A percentile compares a stretch with the other conserved stretches of the same genome.
phyloP scores from a whole-genome alignment of 2,329 filamentous ascomycete species.

The Monosporascus cannonballus region DNA sequence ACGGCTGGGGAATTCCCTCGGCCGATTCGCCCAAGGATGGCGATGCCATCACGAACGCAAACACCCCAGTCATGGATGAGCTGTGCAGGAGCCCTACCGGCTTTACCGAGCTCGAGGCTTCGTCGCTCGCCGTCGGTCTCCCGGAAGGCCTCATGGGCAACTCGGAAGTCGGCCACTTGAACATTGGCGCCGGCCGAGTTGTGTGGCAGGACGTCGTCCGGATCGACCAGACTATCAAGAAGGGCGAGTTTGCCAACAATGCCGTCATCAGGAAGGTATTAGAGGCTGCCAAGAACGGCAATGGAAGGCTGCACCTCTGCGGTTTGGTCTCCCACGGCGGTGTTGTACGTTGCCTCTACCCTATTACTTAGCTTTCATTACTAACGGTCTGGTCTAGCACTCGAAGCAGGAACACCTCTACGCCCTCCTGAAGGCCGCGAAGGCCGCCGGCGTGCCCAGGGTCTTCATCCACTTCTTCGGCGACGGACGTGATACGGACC shows the following conservation, averaged over 20 bases:
- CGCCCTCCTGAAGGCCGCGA: slow-evolving; percentile 80
- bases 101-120: slow-evolving; percentile 90
- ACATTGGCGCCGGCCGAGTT: slow-evolving; percentile 94
- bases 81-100: slow-evolving; percentile 79
- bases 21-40: slow-evolving; percentile 77
- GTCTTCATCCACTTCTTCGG: slow-evolving; percentile 99
- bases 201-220: slow-evolving; percentile 98
- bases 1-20: slow-evolving; percentile 91
- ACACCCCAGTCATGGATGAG: slow-evolving; percentile 92
- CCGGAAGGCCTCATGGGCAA: slow-evolving; percentile 98
- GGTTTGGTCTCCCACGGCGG: slow-evolving; percentile 93
- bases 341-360: slow-evolving; percentile 50
- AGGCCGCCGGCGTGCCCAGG: slow-evolving; percentile 78
- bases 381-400: slow-evolving; percentile 48
- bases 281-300: slow-evolving; percentile 74
- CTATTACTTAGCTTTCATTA: neutral
- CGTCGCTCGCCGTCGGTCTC: slow-evolving; percentile 89
- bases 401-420: slow-evolving; percentile 92
- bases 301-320: slow-evolving; percentile 85
- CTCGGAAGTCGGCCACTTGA: slow-evolving; percentile 96
- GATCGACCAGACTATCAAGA: slow-evolving; percentile 90
- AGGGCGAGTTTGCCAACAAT: slow-evolving; percentile 69
- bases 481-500: slow-evolving; percentile 95
- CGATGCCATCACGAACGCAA: slow-evolving; percentile 89
- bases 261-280: slow-evolving; percentile 73